phyloP scores from a whole-genome alignment of 2,329 filamentous ascomycete genomes.

The Mollisia scopiformis region DNA sequence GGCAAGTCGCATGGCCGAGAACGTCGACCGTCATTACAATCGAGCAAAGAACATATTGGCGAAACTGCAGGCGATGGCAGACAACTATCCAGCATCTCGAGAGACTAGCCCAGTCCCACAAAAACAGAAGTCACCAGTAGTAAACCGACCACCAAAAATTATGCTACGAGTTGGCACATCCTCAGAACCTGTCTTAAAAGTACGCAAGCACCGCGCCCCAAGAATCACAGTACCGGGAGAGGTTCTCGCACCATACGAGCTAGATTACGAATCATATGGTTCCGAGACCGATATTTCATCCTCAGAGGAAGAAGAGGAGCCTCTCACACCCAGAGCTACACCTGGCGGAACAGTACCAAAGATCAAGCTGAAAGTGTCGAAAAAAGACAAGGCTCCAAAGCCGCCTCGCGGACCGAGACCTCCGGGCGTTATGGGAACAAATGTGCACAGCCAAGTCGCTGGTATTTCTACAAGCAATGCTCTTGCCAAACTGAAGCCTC shows the following conservation, averaged over 20 bases:
- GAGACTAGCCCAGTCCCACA: conserved; percentile 51
- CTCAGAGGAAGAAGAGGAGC: conserved; percentile 39
- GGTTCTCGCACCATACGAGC: conserved; percentile 66
- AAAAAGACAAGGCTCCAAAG: conserved; percentile 29
- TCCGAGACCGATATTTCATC: conserved; percentile 30
- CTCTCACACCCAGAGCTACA: conserved; percentile 25
- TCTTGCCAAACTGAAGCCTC: conserved; percentile 50
- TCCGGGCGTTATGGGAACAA: conserved; percentile 38
- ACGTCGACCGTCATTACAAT: conserved; percentile 63
- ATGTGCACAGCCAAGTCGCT: conserved; percentile 39
- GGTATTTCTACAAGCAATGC: conserved; percentile 42
- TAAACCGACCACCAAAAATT: conserved; percentile 51
- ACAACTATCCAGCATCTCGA: conserved; percentile 56
- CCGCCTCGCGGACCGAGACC: conserved; percentile 33
- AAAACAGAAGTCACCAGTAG: conserved; percentile 55
- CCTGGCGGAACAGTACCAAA: conserved; percentile 27
- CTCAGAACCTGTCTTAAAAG: conserved; percentile 37
- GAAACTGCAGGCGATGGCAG: conserved; percentile 62
- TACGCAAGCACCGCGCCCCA: conserved; percentile 45
- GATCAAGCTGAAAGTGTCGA: conserved; percentile 31
- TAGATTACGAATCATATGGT: conserved; percentile 62
- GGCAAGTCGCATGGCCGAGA: conserved; percentile 65
- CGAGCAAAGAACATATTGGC: conserved; percentile 60
- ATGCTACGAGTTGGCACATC: conserved; percentile 43
- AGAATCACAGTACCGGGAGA: conserved; percentile 68